phyloP scores from a whole-genome alignment of 805 yeast species.

The Helenozyma rhizophorensis region DNA sequence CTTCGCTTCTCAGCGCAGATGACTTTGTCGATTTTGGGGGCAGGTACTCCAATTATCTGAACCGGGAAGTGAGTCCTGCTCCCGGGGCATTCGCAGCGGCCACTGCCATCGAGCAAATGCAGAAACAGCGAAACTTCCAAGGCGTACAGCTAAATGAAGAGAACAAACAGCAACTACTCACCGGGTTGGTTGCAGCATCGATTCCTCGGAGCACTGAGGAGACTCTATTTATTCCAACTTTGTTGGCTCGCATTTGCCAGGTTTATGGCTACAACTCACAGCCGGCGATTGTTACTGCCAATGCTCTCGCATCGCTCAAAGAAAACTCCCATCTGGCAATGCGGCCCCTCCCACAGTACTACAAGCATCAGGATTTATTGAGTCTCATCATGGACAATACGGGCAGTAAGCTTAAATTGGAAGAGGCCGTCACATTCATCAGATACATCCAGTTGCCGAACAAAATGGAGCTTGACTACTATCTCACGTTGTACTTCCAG shows the following conservation, averaged over 20 bases:
- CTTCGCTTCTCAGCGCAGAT: slow-evolving; percentile 26
- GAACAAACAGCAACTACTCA: slow-evolving; percentile 33
- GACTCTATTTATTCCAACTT: slow-evolving; percentile 67
- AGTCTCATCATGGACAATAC: slow-evolving; percentile 25
- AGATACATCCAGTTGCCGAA: slow-evolving; percentile 32
- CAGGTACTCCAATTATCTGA: slow-evolving; percentile 3
- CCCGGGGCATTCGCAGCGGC: slow-evolving; percentile 20
- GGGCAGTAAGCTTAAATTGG: slow-evolving; percentile 22
- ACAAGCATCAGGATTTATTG: slow-evolving; percentile 8
- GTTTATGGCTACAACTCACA: slow-evolving; percentile 68
- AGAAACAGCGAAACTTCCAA: slow-evolving; percentile 17
- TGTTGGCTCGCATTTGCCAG: slow-evolving; percentile 64
- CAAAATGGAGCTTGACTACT: slow-evolving; percentile 60
- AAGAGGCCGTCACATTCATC: slow-evolving; percentile 46
- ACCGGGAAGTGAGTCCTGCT: slow-evolving; percentile 57
- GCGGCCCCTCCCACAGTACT: slow-evolving; percentile 1
- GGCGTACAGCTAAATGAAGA: slow-evolving; percentile 17
- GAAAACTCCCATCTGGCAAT: slow-evolving; percentile 21
- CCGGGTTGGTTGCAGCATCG: slow-evolving; percentile 58
- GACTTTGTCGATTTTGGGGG: slow-evolving; percentile 11
- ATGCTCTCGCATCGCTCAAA: slow-evolving; percentile 65
- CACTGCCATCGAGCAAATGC: slow-evolving; percentile 51
- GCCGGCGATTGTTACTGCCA: slow-evolving; percentile 67
- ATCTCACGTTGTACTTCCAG: slow-evolving; percentile 64
- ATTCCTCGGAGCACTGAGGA: slow-evolving; percentile 78